phyloP scores from a whole-genome alignment of 495 filamentous ascomycete species.

The Penicillium coprophilum region DNA sequence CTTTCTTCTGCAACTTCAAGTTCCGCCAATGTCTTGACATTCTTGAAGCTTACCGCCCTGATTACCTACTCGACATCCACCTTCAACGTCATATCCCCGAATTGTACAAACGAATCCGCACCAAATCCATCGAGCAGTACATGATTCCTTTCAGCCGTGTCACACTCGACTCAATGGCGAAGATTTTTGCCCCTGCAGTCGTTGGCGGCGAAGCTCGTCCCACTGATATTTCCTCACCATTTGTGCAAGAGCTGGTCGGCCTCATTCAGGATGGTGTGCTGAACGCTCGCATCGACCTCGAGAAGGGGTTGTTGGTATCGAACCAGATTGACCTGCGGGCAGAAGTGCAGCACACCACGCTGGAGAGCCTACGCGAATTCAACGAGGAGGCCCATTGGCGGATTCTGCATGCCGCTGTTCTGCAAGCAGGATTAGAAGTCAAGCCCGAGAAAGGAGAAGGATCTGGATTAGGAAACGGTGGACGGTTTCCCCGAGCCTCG shows the following conservation, averaged over 20 bases:
- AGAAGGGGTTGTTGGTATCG: conserved; percentile 73
- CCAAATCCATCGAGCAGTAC: conserved; percentile 91
- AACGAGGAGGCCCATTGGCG: conserved; percentile 71
- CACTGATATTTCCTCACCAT: conserved; percentile 50
- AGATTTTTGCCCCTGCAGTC: conserved; percentile 55
- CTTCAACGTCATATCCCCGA: conserved; percentile 71
- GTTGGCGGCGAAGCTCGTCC: conserved; percentile 37
- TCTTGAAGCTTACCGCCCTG: conserved; percentile 73
- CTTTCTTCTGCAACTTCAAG: conserved; percentile 81
- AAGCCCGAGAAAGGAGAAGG: conserved; percentile 30
- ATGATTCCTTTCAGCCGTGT: conserved; percentile 77
- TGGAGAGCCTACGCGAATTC: conserved; percentile 68
- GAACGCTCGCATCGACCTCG: conserved; percentile 80
- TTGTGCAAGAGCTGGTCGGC: conserved; percentile 71
- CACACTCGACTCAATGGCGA: conserved; percentile 65
- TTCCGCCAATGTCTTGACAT: conserved; percentile 81
- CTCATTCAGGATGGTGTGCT: conserved; percentile 74
- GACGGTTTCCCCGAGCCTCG: not conserved
- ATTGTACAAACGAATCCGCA: conserved; percentile 72
- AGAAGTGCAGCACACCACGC: conserved; percentile 63
- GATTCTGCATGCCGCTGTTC: conserved; percentile 70
- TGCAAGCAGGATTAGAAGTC: conserved; percentile 73
- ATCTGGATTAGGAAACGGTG: not conserved
- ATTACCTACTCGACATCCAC: conserved; percentile 89
- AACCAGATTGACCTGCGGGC: conserved; percentile 62